Evolutionary conservation across 2,329 filamentous ascomycete species (phyloP).

Genomic region (Dryadomyces sulphureus): DNA sequence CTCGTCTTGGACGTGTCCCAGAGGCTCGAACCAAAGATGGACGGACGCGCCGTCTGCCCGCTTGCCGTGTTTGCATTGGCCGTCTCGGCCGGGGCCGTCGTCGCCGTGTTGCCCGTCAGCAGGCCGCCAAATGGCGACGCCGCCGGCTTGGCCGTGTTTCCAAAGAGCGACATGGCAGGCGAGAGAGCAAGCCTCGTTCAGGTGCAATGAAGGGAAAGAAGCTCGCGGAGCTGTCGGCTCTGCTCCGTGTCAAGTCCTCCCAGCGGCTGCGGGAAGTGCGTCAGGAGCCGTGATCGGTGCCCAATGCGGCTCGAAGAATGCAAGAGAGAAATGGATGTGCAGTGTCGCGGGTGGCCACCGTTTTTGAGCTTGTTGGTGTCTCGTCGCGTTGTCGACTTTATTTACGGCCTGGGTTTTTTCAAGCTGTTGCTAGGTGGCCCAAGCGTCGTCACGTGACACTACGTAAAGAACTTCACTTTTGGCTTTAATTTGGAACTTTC

Average conservation of each 20-base stretch:
- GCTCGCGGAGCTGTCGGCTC: background rate
- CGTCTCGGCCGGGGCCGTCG: background rate
- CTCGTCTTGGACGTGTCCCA: slow-evolving; percentile 5
- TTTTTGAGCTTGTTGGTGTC: background rate
- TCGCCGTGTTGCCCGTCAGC: slow-evolving; percentile 5
- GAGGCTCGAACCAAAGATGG: slow-evolving; percentile 9
- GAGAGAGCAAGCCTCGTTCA: background rate
- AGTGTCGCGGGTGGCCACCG: background rate
- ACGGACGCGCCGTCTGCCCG: background rate
- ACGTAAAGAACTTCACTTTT: too few species aligned
- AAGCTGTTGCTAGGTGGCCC: background rate
- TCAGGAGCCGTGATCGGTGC: background rate
- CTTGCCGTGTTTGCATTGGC: background rate
- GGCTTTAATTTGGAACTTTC: too few species aligned
- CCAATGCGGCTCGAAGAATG: background rate
- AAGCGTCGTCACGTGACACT: background rate
- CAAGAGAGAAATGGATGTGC: background rate
- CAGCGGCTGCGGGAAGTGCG: background rate
- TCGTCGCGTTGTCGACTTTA: slow-evolving; percentile 1
- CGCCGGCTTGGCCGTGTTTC: slow-evolving; percentile 6
- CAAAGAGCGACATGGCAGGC: slow-evolving; percentile 10
- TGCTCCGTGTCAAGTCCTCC: background rate
- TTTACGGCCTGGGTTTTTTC: background rate
- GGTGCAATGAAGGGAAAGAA: background rate
- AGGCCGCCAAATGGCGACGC: slow-evolving; percentile 7